A percentile compares a stretch with the other conserved stretches of the same genome.
phyloP scores from a whole-genome alignment of 1,284 basidiomycete species.

The Mrakiaceae sp. region DNA sequence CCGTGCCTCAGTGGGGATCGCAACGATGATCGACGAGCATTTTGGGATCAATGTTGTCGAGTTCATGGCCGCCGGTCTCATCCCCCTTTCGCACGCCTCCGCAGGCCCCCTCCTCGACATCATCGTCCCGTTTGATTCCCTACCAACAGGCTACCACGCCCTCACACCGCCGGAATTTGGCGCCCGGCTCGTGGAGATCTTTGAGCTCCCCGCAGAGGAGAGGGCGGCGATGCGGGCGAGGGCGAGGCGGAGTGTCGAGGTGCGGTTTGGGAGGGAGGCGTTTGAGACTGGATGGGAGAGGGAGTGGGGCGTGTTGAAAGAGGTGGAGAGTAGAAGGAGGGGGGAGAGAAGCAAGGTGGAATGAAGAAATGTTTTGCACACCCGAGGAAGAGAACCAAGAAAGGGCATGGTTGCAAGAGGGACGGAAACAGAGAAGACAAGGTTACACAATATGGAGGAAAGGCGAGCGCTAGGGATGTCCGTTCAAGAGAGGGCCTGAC shows the following conservation, averaged over 20 bases:
- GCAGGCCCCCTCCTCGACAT: constrained; percentile 89
- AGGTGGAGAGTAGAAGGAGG: too few relatives aligned
- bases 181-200: constrained; percentile 50
- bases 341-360: too few relatives aligned
- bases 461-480: too few relatives aligned
- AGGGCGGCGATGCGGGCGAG: constrained; percentile 53
- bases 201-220: constrained; percentile 48
- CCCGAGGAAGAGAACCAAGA: too few relatives aligned
- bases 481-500: too few relatives aligned
- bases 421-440: too few relatives aligned
- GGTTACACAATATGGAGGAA: too few relatives aligned
- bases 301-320: not conserved
- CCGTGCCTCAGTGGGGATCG: constrained; percentile 69
- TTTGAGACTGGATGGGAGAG: constrained; percentile 59
- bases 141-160: constrained; percentile 65
- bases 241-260: constrained; percentile 56
- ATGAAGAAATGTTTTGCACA: too few relatives aligned
- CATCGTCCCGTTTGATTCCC: constrained; percentile 52
- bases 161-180: constrained; percentile 58
- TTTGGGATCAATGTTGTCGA: constrained; percentile 98
- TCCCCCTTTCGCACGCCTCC: constrained; percentile 84
- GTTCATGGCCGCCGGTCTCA: constrained; percentile 91
- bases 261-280: constrained; percentile 61
- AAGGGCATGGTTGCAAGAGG: too few relatives aligned
- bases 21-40: constrained; percentile 98